Evolutionary conservation across 768 basidiomycete species (phyloP).

Genomic region (Myochromella boudieri): DNA sequence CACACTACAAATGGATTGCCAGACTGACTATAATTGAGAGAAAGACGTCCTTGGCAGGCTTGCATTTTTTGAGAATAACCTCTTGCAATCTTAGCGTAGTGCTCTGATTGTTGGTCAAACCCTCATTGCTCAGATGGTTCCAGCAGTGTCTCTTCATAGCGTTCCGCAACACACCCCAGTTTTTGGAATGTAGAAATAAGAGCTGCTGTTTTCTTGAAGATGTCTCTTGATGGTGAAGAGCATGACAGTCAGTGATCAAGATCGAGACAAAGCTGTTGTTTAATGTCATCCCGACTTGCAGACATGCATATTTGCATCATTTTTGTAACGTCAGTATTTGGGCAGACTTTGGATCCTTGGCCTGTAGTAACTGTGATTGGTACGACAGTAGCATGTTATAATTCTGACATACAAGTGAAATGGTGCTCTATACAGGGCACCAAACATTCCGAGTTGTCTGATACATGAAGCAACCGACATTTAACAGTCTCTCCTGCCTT

Average conservation of each 20-base stretch:
- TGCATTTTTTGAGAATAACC: not conserved
- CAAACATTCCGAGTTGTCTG: not conserved
- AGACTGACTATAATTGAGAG: not conserved
- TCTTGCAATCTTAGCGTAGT: not conserved
- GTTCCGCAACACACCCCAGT: conserved; percentile 1
- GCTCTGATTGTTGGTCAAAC: no score
- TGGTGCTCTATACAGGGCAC: conserved; percentile 16
- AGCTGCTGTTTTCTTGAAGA: conserved; percentile 12
- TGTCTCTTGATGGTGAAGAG: conserved; percentile 4
- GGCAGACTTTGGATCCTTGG: conserved; percentile 9
- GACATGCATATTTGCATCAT: not conserved
- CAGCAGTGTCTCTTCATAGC: not conserved
- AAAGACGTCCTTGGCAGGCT: conserved; percentile 3
- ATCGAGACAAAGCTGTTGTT: not conserved
- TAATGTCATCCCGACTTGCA: not conserved
- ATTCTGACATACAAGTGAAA: conserved; percentile 16
- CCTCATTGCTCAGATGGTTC: not conserved
- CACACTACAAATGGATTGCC: not conserved
- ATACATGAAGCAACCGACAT: conserved; percentile 7
- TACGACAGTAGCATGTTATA: not conserved
- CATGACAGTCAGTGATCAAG: not conserved
- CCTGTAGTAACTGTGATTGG: not conserved
- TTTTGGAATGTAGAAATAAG: not conserved
- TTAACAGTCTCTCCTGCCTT: conserved; percentile 1
- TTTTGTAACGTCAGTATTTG: not conserved